phyloP scores from a whole-genome alignment of 176 grass and related monocot genomes.

The Ampelocalamus luodianensis region DNA sequence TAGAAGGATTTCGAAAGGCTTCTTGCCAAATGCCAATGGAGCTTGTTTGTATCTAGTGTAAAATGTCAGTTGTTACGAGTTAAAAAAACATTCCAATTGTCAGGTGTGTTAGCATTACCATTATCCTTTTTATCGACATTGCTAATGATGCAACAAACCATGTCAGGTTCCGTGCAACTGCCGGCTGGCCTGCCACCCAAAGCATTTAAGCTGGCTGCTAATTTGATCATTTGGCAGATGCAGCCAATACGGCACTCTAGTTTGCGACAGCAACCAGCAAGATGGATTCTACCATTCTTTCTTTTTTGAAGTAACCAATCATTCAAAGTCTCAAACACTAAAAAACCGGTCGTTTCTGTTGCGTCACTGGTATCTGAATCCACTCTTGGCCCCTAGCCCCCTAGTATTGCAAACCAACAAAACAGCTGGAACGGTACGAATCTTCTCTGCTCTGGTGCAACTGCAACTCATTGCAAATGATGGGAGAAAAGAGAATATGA shows the following conservation, averaged over 20 bases:
- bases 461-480: constrained; percentile 38
- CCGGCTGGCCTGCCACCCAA: neutral
- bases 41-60: neutral
- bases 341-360: constrained; percentile 25
- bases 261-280: constrained; percentile 16
- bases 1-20: neutral
- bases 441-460: constrained; percentile 44
- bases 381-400: constrained; percentile 38
- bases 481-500: neutral
- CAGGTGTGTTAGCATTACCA: neutral
- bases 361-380: constrained; percentile 7
- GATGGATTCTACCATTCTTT: neutral
- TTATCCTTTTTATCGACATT: neutral
- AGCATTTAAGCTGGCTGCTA: constrained; percentile 17
- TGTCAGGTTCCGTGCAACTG: neutral
- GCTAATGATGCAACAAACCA: neutral
- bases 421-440: constrained; percentile 20
- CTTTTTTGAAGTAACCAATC: constrained; percentile 10
- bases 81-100: neutral
- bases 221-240: constrained; percentile 18
- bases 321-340: constrained; percentile 12
- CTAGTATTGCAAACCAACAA: constrained; percentile 27
- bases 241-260: constrained; percentile 7
- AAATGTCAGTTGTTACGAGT: neutral
- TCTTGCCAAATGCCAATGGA: neutral